A percentile compares a stretch with the other conserved stretches of the same genome.
phyloP scores from a whole-genome alignment of 2,329 filamentous ascomycete species.

The Sporothrix schenckii region DNA sequence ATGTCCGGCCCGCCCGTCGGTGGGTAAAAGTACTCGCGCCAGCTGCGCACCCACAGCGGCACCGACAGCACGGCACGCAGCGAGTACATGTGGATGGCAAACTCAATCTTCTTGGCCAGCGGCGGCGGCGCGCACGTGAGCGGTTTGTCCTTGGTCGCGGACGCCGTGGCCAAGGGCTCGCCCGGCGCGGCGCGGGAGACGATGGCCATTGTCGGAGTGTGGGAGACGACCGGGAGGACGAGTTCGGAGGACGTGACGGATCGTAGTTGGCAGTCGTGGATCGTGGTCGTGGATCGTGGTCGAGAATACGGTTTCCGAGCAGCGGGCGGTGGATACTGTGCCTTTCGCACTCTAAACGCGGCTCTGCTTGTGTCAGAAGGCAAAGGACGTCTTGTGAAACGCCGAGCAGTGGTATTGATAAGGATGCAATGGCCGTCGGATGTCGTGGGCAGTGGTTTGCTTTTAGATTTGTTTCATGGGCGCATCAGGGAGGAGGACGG shows the following conservation, averaged over 20 bases:
- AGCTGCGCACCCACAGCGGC: constrained; percentile 38
- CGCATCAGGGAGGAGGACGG: neutral
- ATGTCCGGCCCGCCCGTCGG: constrained; percentile 40
- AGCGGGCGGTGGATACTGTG: too few relatives aligned
- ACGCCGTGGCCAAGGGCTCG: constrained; percentile 17
- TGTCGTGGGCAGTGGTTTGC: neutral
- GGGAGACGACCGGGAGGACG: neutral
- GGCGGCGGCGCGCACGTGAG: constrained; percentile 34
- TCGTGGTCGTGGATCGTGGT: too few relatives aligned
- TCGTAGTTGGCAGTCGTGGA: too few relatives aligned
- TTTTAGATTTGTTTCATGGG: constrained; percentile 14
- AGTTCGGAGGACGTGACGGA: too few relatives aligned
- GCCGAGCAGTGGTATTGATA: neutral
- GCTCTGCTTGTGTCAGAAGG: too few relatives aligned
- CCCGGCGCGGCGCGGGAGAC: constrained; percentile 25
- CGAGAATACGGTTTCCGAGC: too few relatives aligned
- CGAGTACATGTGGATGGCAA: constrained; percentile 39
- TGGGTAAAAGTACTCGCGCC: constrained; percentile 41
- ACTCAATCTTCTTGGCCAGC: constrained; percentile 37
- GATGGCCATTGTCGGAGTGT: constrained; percentile 14
- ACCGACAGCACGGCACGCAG: constrained; percentile 37
- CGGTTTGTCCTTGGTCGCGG: neutral
- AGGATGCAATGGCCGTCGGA: neutral
- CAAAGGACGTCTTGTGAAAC: neutral
- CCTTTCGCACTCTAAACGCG: too few relatives aligned